Percentiles rank a stretch among this genome's conserved stretches.
Evolutionary conservation across 352 stramenopile genomes (phyloP).

Genomic region (Thraustochytrium striatum): DNA sequence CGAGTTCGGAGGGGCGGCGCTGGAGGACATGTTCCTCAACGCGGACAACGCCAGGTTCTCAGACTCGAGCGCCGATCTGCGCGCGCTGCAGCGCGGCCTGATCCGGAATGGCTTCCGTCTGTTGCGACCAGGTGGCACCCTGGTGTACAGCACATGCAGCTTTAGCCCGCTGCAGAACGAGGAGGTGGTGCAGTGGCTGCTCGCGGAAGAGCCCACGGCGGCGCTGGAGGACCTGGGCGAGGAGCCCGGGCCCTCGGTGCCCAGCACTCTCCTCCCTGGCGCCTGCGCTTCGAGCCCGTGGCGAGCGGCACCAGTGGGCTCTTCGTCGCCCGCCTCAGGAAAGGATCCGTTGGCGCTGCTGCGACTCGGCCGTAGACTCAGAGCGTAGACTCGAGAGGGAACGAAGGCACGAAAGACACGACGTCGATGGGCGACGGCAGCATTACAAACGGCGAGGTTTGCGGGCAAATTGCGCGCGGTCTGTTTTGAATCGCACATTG

Average conservation of each 20-base stretch:
- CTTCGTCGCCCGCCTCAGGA: not conserved
- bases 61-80: not conserved
- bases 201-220: no score
- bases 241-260: no score
- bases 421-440: no score
- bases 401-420: no score
- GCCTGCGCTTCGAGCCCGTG: not conserved
- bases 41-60: slow-evolving; percentile 56
- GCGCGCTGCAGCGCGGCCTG: slow-evolving; percentile 59
- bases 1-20: slow-evolving; percentile 67
- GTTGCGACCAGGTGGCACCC: slow-evolving; percentile 72
- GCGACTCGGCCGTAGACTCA: no score
- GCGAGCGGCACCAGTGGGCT: not conserved
- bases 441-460: no score
- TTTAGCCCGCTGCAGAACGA: slow-evolving; percentile 87
- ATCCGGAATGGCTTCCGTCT: slow-evolving; percentile 74
- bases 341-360: no score
- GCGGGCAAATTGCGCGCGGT: no score
- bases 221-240: no score
- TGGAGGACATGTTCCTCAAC: slow-evolving; percentile 69
- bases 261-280: no score
- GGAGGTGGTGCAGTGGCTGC: slow-evolving; percentile 73
- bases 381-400: no score
- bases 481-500: no score
- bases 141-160: slow-evolving; percentile 93